phyloP scores from a whole-genome alignment of 257 asterid genomes.

The Solanum bulbocastanum region DNA sequence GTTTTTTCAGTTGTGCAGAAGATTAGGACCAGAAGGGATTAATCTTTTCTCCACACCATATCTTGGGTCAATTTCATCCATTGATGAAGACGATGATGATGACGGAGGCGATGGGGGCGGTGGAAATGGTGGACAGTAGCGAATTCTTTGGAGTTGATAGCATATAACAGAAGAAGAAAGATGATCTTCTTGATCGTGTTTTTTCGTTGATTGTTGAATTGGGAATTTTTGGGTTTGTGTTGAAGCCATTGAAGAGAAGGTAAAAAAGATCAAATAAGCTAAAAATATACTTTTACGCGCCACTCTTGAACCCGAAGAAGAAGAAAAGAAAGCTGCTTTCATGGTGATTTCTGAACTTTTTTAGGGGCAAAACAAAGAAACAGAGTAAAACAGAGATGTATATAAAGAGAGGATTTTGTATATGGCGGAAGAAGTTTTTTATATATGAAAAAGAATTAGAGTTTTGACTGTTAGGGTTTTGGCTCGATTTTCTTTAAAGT shows the following conservation, averaged over 20 bases:
- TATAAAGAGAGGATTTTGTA: neutral
- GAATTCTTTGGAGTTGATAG: slow-evolving; percentile 37
- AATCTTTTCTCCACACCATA: slow-evolving; percentile 71
- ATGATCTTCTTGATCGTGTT: neutral
- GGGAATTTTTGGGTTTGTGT: neutral
- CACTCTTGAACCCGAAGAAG: slow-evolving; percentile 4
- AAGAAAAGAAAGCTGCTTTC: slow-evolving; percentile 6
- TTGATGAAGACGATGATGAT: slow-evolving; percentile 3
- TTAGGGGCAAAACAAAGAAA: neutral
- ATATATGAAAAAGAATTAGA: neutral
- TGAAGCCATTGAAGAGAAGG: neutral
- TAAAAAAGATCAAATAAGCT: neutral
- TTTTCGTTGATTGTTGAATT: neutral
- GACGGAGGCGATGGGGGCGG: slow-evolving; percentile 12
- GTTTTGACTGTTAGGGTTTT: no score
- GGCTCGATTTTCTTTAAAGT: no score
- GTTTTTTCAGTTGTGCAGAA: slow-evolving; percentile 53
- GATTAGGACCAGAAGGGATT: slow-evolving; percentile 95
- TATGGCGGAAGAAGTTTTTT: neutral
- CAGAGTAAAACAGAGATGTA: neutral
- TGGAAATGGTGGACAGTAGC: slow-evolving; percentile 47
- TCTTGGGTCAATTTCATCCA: slow-evolving; percentile 63
- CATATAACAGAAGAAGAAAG: slow-evolving; percentile 4
- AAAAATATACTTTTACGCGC: neutral
- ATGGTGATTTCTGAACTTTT: slow-evolving; percentile 1